A percentile compares a stretch with the other conserved stretches of the same genome.
Evolutionary conservation across 2,329 filamentous ascomycete genomes (phyloP).

Genomic region (Botrytis porri): DNA sequence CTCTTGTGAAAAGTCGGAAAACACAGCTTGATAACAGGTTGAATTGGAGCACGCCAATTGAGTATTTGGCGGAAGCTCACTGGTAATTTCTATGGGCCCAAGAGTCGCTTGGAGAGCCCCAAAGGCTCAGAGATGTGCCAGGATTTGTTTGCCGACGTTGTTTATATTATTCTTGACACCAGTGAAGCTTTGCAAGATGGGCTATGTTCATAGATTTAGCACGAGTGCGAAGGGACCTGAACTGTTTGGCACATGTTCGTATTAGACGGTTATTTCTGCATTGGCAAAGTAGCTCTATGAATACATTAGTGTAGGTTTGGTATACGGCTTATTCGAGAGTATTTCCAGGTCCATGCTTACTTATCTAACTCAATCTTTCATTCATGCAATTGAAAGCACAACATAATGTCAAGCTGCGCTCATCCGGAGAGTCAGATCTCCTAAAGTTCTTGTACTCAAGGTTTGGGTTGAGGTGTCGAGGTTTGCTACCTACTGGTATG

Average conservation of each 20-base stretch:
- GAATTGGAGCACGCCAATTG: background rate
- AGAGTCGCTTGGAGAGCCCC: background rate
- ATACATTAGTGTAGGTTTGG: background rate
- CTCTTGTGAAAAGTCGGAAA: background rate
- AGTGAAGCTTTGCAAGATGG: background rate
- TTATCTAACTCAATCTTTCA: conserved; percentile 93
- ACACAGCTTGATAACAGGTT: background rate
- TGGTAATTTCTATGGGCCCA: background rate
- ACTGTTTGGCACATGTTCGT: conserved; percentile 82
- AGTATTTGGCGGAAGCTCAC: background rate
- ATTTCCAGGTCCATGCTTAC: conserved; percentile 51
- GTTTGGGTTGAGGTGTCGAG: background rate
- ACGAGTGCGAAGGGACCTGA: conserved; percentile 86
- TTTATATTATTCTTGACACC: background rate
- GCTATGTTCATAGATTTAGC: conserved; percentile 63
- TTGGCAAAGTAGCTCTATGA: conserved; percentile 73
- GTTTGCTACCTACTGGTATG: no score
- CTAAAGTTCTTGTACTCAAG: background rate
- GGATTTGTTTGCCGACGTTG: background rate
- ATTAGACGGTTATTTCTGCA: conserved; percentile 69
- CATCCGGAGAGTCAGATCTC: background rate
- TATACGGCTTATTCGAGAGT: background rate
- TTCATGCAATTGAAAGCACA: conserved; percentile 28
- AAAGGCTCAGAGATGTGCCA: background rate
- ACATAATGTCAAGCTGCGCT: background rate